Base-by-base conservation (phyloP, 1,284 basidiomycete species). In the Cutaneotrichosporon sp. region DNA sequence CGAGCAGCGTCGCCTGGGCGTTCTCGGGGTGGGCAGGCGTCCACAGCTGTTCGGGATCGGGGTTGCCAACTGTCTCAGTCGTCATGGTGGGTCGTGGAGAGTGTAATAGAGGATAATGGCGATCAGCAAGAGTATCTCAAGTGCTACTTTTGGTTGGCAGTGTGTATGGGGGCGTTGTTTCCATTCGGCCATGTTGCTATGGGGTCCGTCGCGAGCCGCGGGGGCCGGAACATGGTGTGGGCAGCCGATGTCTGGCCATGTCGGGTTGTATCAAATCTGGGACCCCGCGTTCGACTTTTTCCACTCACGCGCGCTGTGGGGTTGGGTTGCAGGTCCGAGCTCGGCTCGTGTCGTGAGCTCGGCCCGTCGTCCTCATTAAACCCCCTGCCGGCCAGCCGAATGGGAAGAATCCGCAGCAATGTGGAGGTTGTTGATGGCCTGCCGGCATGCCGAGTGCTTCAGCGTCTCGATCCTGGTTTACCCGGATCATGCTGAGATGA, bases 1-100 rank as follows among this genome's bases (percentile, higher is more conserved):
- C 78, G 72, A 90, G 84, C 19, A 72, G 77, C 59, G 79, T 77
- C 12, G 82, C 81, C 17, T 82, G 78, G 20, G 85, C 79, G 6
- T 71, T 56, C 24, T 78, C 70, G 19, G 79, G 75, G 56, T 77
- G 71, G n/a, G 64, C 38, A 12, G 85, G 85, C 25, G 65, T 62
- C 70, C 80, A 84, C 29, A 86, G 78, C 19, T 59, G 63, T 11
- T 64, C 58, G 33, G 41, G 24, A 56, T 62, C 52, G 31, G 43
- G 12, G 25, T 20, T 38, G n/a, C n/a, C n/a, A n/a, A n/a, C n/a
- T 32, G 42, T 44, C 16, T 17, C 10, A n/a, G 51, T 42, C 51
- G 48, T 52, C 32, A 31, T 32, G 37, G 31, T 20, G 17, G 20
- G 19, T 20, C 14, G 44, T 24, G 19, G 44, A 33, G 44, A 45